These are phyloP conservation scores for Tetrapyrgos nigripes DNA, from an alignment of 1,284 basidiomycete genomes.

Conservation along the genomic window DNA sequence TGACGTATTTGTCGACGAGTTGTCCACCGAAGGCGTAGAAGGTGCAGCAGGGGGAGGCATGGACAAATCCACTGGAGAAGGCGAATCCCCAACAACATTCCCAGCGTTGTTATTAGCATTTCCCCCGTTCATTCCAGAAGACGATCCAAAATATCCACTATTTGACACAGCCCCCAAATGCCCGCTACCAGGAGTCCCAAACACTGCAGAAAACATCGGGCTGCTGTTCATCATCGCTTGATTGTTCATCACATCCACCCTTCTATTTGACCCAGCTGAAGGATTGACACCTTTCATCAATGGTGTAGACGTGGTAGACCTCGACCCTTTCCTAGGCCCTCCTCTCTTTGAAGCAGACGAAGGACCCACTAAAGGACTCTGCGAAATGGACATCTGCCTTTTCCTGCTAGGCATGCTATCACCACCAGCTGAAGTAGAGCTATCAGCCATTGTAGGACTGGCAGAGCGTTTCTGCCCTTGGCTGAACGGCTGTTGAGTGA, in stretches of 20 bases:
- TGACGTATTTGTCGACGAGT: constrained; percentile 21
- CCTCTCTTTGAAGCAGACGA: constrained; percentile 29
- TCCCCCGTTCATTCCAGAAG: neutral
- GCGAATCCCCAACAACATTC: constrained; percentile 60
- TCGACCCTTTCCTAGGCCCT: constrained; percentile 54
- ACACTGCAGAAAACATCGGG: constrained; percentile 1
- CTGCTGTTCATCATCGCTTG: neutral
- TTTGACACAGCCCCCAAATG: neutral
- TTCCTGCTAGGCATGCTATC: constrained; percentile 8
- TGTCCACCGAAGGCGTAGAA: constrained; percentile 10
- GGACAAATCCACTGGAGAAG: constrained; percentile 88
- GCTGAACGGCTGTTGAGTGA: constrained; percentile 2
- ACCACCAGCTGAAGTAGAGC: neutral
- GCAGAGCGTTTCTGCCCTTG: constrained; percentile 41
- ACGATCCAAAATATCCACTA: neutral
- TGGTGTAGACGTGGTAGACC: constrained; percentile 60
- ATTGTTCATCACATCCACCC: constrained; percentile 3
- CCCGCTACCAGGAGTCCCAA: neutral
- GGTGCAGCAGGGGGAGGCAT: constrained; percentile 59
- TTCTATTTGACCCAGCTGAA: neutral
- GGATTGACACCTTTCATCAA: constrained; percentile 38
- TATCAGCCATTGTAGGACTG: constrained; percentile 46
- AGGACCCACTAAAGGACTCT: constrained; percentile 48
- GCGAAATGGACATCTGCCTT: constrained; percentile 21
- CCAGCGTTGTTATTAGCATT: constrained; percentile 19